Evolutionary conservation across 129 eudicot species (phyloP).

Genomic region (Escallonia rubra): DNA sequence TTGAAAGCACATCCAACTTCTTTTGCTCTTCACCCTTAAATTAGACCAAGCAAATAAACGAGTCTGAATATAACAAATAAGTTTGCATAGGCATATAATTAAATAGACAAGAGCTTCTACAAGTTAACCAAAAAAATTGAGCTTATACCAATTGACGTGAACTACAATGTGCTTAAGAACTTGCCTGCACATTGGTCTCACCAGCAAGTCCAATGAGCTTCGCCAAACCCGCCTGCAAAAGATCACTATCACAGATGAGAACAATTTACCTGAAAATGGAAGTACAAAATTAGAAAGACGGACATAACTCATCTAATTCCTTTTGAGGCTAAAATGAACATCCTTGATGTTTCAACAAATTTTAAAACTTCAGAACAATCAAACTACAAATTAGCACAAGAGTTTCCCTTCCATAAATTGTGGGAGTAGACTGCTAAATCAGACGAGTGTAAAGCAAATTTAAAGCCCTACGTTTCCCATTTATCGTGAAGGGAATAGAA

Average conservation of each 20-base stretch:
- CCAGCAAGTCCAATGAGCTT: conserved; percentile 98
- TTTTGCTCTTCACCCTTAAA: conserved; percentile 96
- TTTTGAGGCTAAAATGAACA: neutral
- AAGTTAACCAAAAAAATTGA: neutral
- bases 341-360: neutral
- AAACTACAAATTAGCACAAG: neutral
- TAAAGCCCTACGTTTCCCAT: too few species aligned
- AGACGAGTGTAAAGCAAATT: neutral
- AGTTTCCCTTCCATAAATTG: neutral
- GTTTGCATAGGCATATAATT: neutral
- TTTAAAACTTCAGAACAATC: neutral
- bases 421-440: neutral
- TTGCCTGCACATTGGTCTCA: conserved; percentile 96
- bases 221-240: conserved; percentile 93
- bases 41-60: neutral
- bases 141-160: neutral
- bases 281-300: neutral
- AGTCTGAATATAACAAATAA: too few species aligned
- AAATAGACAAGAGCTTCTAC: too few species aligned
- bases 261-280: neutral
- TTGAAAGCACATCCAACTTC: conserved; percentile 94
- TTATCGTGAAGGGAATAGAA: too few species aligned
- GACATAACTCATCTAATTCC: neutral
- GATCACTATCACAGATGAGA: conserved; percentile 3
- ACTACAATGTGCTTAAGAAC: neutral